phyloP scores from a whole-genome alignment of 345 rosid genomes.

The Raphanus sativus region DNA sequence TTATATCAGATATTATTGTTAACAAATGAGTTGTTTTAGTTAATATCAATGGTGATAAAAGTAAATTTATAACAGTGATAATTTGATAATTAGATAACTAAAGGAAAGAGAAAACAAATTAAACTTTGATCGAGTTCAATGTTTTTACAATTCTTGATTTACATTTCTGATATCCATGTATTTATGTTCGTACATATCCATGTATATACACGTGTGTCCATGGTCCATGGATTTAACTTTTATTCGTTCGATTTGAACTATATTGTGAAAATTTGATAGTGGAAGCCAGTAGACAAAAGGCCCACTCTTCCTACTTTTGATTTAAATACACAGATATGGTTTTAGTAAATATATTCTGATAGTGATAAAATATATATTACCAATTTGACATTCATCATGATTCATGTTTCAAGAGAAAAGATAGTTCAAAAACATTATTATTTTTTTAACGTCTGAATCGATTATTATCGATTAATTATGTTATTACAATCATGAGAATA shows the following conservation, averaged over 20 bases:
- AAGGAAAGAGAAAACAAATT: neutral
- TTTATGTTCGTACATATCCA: conserved; percentile 25
- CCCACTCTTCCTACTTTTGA: conserved; percentile 37
- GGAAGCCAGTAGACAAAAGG: conserved; percentile 40
- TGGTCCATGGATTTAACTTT: conserved; percentile 16
- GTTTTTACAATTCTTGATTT: neutral
- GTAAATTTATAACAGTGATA: no score
- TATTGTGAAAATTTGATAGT: conserved; percentile 25
- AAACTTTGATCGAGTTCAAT: neutral
- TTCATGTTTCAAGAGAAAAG: no score
- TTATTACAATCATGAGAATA: no score
- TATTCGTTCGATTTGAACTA: conserved; percentile 7
- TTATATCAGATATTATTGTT: neutral
- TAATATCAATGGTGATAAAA: no score
- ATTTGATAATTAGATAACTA: no score
- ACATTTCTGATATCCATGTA: neutral
- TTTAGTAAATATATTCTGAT: conserved; percentile 5
- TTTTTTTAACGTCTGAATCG: no score
- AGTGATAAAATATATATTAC: no score
- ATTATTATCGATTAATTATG: no score
- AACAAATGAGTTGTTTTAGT: neutral
- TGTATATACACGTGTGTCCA: conserved; percentile 9
- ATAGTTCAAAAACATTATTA: no score
- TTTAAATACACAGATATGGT: conserved; percentile 31
- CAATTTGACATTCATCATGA: no score